Conservation (phyloP, 306 rosid genomes). For the Fagus sylvatica region DNA sequence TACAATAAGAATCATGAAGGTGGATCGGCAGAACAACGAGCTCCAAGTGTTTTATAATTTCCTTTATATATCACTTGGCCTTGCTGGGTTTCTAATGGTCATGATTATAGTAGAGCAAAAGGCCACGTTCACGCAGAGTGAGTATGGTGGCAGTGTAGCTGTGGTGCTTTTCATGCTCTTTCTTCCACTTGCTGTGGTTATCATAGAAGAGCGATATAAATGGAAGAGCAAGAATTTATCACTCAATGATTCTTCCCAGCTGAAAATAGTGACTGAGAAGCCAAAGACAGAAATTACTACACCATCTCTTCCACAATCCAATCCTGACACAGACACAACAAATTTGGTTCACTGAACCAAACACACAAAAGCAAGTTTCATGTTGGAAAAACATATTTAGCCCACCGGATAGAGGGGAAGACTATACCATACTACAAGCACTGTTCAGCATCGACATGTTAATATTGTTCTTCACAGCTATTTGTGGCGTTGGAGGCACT, state of each 20-base stretch:
- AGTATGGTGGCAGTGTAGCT: slow-evolving; percentile 49
- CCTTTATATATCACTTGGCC: slow-evolving; percentile 51
- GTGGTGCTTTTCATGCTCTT: slow-evolving; percentile 49
- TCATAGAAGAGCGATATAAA: slow-evolving; percentile 38
- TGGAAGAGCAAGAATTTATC: slow-evolving; percentile 13
- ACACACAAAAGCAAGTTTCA: slow-evolving; percentile 10
- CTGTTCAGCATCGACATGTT: slow-evolving; percentile 65
- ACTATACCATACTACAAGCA: slow-evolving; percentile 63
- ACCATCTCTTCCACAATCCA: background rate
- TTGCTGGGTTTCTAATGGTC: slow-evolving; percentile 57
- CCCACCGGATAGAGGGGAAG: slow-evolving; percentile 62
- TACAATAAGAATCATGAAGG: slow-evolving; percentile 48
- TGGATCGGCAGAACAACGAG: slow-evolving; percentile 38
- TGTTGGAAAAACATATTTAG: slow-evolving; percentile 52
- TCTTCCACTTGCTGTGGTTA: slow-evolving; percentile 54
- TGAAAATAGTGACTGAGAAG: slow-evolving; percentile 24
- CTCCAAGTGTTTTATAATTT: slow-evolving; percentile 55
- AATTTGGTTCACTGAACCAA: background rate
- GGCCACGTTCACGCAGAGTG: slow-evolving; percentile 33
- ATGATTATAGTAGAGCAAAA: slow-evolving; percentile 52
- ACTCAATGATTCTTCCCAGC: slow-evolving; percentile 12
- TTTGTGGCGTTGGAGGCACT: slow-evolving; percentile 62
- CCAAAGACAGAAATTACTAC: slow-evolving; percentile 3
- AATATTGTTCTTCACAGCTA: slow-evolving; percentile 39
- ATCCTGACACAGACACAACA: background rate